Evolutionary conservation across 768 basidiomycete genomes (phyloP), one percentile per base, ranked within the genome.

Genomic region (Amanita jacksonii): DNA sequence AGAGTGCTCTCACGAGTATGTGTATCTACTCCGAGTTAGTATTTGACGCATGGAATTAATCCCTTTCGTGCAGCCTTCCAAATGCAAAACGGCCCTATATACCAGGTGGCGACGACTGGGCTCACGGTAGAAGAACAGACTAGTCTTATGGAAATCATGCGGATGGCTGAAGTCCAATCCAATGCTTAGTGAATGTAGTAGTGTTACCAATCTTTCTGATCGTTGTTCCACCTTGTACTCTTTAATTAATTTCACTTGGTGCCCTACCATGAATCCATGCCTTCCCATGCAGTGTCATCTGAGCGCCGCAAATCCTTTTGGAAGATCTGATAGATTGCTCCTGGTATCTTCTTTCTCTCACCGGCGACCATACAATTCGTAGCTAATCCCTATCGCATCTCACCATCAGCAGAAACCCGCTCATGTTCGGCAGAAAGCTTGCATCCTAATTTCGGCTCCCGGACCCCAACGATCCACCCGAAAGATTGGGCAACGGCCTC

Each of bases 121-220:
- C 70, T 91, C 50, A 70, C 67, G 44, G 69, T 84, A 33, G 87
- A 90, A 18, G 81, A 84, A 53, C 86, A 87, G 59, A 82, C 84
- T 1, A 55, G 80, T 43, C 70, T 90, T 45, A 89, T 89, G 84
- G 87, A 91, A 56, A 76, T 88, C 47, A 86, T 89, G 84, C 69
- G 72, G 41, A 67, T 74, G 56, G 85, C 85, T 22, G 81, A 83
- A 51, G 57, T 66, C 48, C 59, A 58, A 43, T 46, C 43, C 9
- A 51, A 48, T 16, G 52, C 52, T 28, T 28, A 6, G 27, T 12
- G 7, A 28, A 28, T 28, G 27, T 28, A 28, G 12, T 28, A 6
- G 27, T 28, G 6, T 28, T 28, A 6, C 27, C 33, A 34, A 8
- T 6, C 15, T n/a, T 18, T 13, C 5, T 34, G 7, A 34, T 34